Evolutionary conservation across 306 rosid genomes (phyloP).

Genomic region (Trifolium dubium): DNA sequence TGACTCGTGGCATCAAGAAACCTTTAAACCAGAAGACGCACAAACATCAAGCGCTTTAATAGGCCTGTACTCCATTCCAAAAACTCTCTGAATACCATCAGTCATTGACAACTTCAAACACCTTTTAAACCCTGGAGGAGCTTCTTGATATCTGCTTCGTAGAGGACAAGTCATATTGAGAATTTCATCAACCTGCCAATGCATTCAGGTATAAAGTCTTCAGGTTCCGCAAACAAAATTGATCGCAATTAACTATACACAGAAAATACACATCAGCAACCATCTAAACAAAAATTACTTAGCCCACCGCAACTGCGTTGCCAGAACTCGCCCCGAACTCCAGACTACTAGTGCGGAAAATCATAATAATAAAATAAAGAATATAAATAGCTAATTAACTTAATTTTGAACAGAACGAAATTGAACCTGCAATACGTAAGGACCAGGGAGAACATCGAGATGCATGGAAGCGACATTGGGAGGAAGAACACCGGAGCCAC

Average conservation of each 20-base stretch:
- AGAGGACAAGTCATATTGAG: conserved; percentile 71
- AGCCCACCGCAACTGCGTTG: background rate
- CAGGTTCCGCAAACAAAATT: conserved; percentile 17
- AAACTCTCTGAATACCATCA: conserved; percentile 80
- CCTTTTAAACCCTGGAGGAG: conserved; percentile 71
- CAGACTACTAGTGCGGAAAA: background rate
- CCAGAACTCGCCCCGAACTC: too few species aligned
- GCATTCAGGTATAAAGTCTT: conserved; percentile 1
- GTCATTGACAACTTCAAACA: conserved; percentile 90
- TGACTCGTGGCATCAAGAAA: conserved; percentile 30
- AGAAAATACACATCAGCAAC: conserved; percentile 15
- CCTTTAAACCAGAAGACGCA: conserved; percentile 91
- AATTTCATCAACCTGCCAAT: conserved; percentile 83
- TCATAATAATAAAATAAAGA: background rate
- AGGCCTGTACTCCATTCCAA: conserved; percentile 94
- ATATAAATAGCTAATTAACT: background rate
- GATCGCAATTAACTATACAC: background rate
- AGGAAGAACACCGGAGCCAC: conserved; percentile 75
- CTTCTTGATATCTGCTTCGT: conserved; percentile 66
- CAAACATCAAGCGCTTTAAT: conserved; percentile 75
- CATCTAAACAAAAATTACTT: conserved; percentile 22
- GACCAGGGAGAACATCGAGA: conserved; percentile 73
- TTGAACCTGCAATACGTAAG: conserved; percentile 78
- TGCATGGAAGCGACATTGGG: conserved; percentile 72
- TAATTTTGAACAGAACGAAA: background rate